Evolutionary conservation across 177 flowering plant species (phyloP).

Genomic region (Vitis hybrid): DNA sequence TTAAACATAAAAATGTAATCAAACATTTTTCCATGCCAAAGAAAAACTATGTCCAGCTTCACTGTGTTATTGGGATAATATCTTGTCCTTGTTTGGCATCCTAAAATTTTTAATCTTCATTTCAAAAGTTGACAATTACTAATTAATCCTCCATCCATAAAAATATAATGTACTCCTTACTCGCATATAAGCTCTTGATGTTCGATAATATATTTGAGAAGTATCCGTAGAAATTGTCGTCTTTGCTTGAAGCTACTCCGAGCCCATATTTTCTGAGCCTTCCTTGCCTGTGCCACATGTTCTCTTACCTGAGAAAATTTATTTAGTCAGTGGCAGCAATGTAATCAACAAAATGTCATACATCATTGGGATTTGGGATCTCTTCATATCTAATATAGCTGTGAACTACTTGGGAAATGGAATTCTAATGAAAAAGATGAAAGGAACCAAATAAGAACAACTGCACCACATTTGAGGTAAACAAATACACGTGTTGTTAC

Average conservation of each 20-base stretch:
- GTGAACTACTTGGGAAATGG: not conserved
- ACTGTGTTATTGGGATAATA: too few species aligned
- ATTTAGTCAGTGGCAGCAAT: not conserved
- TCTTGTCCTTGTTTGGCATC: too few species aligned
- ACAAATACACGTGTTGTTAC: not conserved
- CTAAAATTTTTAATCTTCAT: not conserved
- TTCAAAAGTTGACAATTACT: not conserved
- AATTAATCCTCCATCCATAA: not conserved
- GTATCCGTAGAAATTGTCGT: conserved; percentile 85
- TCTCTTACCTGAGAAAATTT: conserved; percentile 67
- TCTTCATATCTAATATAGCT: not conserved
- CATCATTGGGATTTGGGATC: too few species aligned
- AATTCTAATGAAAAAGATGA: not conserved
- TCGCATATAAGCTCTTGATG: conserved; percentile 98
- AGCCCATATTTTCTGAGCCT: conserved; percentile 88
- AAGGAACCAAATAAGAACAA: not conserved
- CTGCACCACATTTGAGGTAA: not conserved
- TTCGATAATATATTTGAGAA: conserved; percentile 88
- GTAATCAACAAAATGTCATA: too few species aligned
- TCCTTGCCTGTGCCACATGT: conserved; percentile 78
- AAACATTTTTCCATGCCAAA: too few species aligned
- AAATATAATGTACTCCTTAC: conserved; percentile 42
- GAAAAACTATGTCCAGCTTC: too few species aligned
- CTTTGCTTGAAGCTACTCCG: conserved; percentile 92
- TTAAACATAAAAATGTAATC: too few species aligned